Evolutionary conservation across 2,329 filamentous ascomycete species (phyloP).

Genomic region (Xylaria sp.): DNA sequence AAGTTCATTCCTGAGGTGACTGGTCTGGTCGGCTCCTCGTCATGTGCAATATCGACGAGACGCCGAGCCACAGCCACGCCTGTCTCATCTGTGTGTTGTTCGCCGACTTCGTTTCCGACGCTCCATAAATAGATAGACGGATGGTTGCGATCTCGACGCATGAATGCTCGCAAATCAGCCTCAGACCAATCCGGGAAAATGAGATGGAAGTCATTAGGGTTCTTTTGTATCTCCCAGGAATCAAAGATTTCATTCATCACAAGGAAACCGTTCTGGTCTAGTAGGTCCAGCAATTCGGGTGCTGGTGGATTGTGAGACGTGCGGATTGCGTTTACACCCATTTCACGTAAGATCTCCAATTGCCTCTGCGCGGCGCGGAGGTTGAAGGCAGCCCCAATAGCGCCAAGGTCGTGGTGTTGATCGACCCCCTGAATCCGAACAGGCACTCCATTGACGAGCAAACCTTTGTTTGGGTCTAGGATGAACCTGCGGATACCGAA

Average conservation of each 20-base stretch:
- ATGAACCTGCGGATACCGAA: constrained; percentile 60
- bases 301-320: constrained; percentile 65
- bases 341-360: constrained; percentile 58
- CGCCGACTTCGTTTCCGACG: constrained; percentile 63
- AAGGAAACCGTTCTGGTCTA: constrained; percentile 60
- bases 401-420: constrained; percentile 62
- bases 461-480: constrained; percentile 53
- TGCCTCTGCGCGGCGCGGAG: constrained; percentile 58
- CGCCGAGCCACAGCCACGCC: constrained; percentile 42
- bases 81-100: constrained; percentile 50
- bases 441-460: constrained; percentile 57
- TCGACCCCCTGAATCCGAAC: constrained; percentile 58
- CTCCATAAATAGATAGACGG: constrained; percentile 63
- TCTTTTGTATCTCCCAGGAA: constrained; percentile 59
- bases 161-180: constrained; percentile 59
- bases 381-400: constrained; percentile 63
- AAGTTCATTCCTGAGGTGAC: constrained; percentile 59
- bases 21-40: constrained; percentile 60
- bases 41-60: constrained; percentile 55
- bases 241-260: constrained; percentile 66
- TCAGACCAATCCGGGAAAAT: constrained; percentile 65
- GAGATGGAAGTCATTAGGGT: constrained; percentile 59
- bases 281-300: constrained; percentile 59
- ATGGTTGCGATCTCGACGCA: constrained; percentile 65
- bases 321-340: constrained; percentile 61